phyloP scores from a whole-genome alignment of 208 protist genomes.

The Leptomonas seymouri region DNA sequence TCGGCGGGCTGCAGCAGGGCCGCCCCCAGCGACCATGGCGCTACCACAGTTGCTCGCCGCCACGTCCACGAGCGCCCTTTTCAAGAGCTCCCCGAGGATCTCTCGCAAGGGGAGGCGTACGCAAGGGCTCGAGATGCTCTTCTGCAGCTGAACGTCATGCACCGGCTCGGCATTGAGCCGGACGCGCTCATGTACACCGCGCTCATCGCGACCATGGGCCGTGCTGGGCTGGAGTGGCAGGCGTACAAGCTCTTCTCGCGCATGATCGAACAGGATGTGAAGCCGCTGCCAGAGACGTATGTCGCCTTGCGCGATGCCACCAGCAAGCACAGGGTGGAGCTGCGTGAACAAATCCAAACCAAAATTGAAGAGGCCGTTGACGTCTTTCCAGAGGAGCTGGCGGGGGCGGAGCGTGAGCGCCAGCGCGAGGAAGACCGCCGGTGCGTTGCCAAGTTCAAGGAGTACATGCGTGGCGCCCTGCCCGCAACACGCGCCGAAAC shows the following conservation, averaged over 20 bases:
- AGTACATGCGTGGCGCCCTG: constrained; percentile 79
- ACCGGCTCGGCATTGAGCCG: constrained; percentile 87
- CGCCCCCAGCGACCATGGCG: not conserved
- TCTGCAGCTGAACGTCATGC: constrained; percentile 94
- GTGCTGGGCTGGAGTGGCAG: constrained; percentile 89
- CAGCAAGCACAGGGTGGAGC: constrained; percentile 38
- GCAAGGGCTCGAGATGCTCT: constrained; percentile 79
- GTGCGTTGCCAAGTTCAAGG: constrained; percentile 84
- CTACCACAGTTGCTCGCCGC: constrained; percentile 13
- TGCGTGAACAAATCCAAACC: constrained; percentile 80
- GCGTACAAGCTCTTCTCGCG: constrained; percentile 94
- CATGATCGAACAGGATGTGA: constrained; percentile 88
- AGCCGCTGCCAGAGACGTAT: constrained; percentile 91
- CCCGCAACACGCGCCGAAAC: constrained; percentile 25
- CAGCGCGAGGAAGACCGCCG: constrained; percentile 71
- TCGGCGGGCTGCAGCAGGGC: not conserved
- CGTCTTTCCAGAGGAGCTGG: constrained; percentile 76
- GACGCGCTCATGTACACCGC: constrained; percentile 94
- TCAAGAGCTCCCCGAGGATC: constrained; percentile 52
- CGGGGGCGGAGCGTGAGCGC: constrained; percentile 55
- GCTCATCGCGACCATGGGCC: constrained; percentile 89
- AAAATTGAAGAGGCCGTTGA: constrained; percentile 86
- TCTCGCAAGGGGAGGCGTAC: constrained; percentile 66
- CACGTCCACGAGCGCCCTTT: constrained; percentile 72
- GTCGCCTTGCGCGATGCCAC: constrained; percentile 87